phyloP scores from a whole-genome alignment of 2,329 filamentous ascomycete genomes.

The Sporothrix mexicana region DNA sequence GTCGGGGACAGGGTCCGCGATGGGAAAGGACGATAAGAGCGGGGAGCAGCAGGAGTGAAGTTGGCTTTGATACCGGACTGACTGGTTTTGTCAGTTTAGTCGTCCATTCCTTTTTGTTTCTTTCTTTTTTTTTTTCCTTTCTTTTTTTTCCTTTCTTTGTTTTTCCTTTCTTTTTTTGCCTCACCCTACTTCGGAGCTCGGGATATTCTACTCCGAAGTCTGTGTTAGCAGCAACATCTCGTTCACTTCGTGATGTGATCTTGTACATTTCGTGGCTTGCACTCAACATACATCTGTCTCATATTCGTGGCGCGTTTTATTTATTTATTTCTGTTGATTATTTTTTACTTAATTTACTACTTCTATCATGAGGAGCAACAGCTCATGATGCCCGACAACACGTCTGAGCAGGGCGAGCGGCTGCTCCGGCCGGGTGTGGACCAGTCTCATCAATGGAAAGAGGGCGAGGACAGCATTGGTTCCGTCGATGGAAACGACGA shows the following conservation, averaged over 20 bases:
- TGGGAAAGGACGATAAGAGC: not conserved
- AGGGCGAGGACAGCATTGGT: not conserved
- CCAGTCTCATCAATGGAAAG: conserved; percentile 7
- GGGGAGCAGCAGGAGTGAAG: not conserved
- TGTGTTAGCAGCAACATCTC: too few relatives aligned
- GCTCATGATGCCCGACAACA: conserved; percentile 17
- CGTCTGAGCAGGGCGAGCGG: conserved; percentile 20
- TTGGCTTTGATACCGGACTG: not conserved
- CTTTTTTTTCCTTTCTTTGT: not conserved
- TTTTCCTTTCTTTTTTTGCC: not conserved
- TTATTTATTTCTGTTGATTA: too few relatives aligned
- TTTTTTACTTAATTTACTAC: too few relatives aligned
- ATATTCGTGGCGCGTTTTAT: too few relatives aligned
- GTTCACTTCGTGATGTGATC: too few relatives aligned
- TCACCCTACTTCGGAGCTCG: too few relatives aligned
- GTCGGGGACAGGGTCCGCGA: not conserved
- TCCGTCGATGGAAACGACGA: not conserved
- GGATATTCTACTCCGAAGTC: too few relatives aligned
- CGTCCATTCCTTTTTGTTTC: not conserved
- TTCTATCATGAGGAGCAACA: too few relatives aligned
- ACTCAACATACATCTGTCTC: too few relatives aligned
- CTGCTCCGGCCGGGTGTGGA: conserved; percentile 5
- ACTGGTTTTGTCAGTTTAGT: too few relatives aligned
- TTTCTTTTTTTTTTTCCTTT: not conserved
- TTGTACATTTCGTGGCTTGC: too few relatives aligned